phyloP scores from a whole-genome alignment of 2,329 filamentous ascomycete species.

The Cercospora canescens region DNA sequence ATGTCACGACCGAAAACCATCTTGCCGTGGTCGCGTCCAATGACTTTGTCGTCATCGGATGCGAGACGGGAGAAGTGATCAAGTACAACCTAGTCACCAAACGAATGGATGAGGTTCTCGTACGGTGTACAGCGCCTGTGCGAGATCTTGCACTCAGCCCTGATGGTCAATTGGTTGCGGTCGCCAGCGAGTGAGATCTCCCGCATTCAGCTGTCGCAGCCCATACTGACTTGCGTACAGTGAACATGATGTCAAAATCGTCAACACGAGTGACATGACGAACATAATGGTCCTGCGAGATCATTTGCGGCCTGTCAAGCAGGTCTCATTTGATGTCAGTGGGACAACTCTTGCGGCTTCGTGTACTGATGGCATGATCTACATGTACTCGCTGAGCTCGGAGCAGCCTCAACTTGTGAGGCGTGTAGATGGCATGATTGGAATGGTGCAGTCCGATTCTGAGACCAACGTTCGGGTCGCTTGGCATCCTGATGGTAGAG shows the following conservation, averaged over 20 bases:
- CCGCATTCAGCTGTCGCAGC: neutral
- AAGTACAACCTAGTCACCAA: slow-evolving; percentile 79
- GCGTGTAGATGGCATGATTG: slow-evolving; percentile 84
- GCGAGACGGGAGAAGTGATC: slow-evolving; percentile 94
- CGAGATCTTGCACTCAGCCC: slow-evolving; percentile 81
- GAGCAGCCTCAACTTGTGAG: slow-evolving; percentile 79
- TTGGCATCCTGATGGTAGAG: slow-evolving; percentile 94
- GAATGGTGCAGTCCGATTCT: slow-evolving; percentile 71
- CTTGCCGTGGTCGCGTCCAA: slow-evolving; percentile 74
- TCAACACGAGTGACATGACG: slow-evolving; percentile 76
- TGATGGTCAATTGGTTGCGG: slow-evolving; percentile 83
- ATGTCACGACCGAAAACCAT: slow-evolving; percentile 87
- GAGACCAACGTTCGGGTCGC: slow-evolving; percentile 72
- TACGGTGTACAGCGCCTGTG: slow-evolving; percentile 81
- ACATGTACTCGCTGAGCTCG: slow-evolving; percentile 79
- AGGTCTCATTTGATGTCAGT: slow-evolving; percentile 82
- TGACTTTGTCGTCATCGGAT: slow-evolving; percentile 82
- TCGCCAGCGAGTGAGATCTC: slow-evolving; percentile 82
- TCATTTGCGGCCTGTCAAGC: slow-evolving; percentile 78
- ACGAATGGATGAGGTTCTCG: slow-evolving; percentile 76
- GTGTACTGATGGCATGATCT: slow-evolving; percentile 84
- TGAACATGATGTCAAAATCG: slow-evolving; percentile 86
- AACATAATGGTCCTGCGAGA: slow-evolving; percentile 77
- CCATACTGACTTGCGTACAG: slow-evolving; percentile 39
- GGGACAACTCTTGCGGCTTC: slow-evolving; percentile 76